phyloP scores from a whole-genome alignment of 108 stramenopile genomes.

The Skeletonema grethae region DNA sequence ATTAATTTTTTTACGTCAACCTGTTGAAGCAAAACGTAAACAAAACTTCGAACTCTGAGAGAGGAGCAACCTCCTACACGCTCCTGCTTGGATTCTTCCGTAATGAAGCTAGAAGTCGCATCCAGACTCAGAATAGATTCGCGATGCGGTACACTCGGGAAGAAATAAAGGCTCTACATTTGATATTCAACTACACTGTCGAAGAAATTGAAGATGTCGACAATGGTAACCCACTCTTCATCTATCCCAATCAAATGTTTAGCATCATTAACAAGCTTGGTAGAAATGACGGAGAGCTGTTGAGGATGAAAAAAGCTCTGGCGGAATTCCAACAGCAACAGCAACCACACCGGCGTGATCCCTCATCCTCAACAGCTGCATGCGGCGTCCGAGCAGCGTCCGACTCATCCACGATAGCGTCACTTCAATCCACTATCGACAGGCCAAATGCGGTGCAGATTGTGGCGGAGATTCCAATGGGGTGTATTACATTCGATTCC shows the following conservation, averaged over 20 bases:
- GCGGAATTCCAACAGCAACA: conserved; percentile 5
- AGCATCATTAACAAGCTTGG: neutral
- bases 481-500: conserved; percentile 6
- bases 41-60: too few species aligned
- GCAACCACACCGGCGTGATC: neutral
- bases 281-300: neutral
- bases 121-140: too few species aligned
- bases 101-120: too few species aligned
- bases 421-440: neutral
- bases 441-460: neutral
- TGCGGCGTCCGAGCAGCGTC: neutral
- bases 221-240: neutral
- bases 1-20: too few species aligned
- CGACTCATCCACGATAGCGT: neutral
- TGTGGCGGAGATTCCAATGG: neutral
- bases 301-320: conserved; percentile 4
- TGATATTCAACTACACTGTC: conserved; percentile 3
- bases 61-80: too few species aligned
- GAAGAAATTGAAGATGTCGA: neutral
- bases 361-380: neutral
- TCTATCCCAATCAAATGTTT: neutral
- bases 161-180: neutral
- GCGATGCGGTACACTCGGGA: too few species aligned
- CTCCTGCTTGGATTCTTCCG: too few species aligned
- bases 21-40: too few species aligned